Evolutionary conservation across 345 rosid species (phyloP).

Genomic region (Raphanus raphanistrum): DNA sequence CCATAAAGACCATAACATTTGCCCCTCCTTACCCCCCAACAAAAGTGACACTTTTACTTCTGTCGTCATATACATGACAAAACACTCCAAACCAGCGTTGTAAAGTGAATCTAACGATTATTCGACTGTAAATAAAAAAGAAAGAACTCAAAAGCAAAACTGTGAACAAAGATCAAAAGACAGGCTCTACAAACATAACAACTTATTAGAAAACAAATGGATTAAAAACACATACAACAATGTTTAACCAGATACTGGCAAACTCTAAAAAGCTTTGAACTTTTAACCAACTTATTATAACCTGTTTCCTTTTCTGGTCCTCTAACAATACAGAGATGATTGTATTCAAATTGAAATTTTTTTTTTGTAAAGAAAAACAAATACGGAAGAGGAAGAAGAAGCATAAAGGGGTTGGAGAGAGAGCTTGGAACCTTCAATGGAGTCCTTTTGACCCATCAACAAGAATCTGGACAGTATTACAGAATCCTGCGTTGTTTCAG

Average conservation of each 20-base stretch:
- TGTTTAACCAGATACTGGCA: not conserved
- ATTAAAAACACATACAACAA: not conserved
- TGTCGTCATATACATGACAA: not conserved
- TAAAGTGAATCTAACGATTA: not conserved
- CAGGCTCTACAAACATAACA: not conserved
- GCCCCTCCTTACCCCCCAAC: not conserved
- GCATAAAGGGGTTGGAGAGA: not conserved
- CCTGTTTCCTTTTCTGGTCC: not conserved
- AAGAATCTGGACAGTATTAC: not conserved
- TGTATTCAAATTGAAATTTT: not conserved
- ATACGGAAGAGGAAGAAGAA: not conserved
- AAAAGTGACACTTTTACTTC: not conserved
- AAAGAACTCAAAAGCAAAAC: not conserved
- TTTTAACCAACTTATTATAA: not conserved
- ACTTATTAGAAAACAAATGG: not conserved
- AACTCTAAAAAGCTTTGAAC: not conserved
- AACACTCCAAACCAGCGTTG: not conserved
- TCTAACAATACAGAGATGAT: not conserved
- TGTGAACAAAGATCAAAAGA: not conserved
- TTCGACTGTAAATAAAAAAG: not conserved
- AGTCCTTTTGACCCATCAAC: not conserved
- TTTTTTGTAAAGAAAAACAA: not conserved
- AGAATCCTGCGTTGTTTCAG: not conserved
- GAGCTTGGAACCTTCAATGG: not conserved
- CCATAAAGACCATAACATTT: not conserved